Evolutionary conservation across 306 rosid genomes (phyloP).

Genomic region (Cotoneaster glaucophyllus): DNA sequence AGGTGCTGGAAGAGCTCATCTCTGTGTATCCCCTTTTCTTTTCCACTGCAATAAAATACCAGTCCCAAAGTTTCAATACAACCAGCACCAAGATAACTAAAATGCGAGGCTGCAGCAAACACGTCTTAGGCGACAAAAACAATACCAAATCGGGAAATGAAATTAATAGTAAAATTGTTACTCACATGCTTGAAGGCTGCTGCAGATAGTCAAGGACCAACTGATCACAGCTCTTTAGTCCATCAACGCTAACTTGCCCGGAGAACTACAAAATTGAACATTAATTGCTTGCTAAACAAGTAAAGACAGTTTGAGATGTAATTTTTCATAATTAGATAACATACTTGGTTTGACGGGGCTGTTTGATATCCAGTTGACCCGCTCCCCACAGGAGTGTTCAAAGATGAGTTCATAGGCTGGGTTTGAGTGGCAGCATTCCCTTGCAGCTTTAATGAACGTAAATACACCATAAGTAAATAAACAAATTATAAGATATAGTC

Average conservation of each 20-base stretch:
- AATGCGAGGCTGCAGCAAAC: background rate
- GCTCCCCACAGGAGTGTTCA: constrained; percentile 38
- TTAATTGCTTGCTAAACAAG: constrained; percentile 12
- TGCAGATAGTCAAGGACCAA: constrained; percentile 67
- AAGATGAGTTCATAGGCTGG: constrained; percentile 32
- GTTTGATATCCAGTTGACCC: constrained; percentile 42
- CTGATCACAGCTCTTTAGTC: constrained; percentile 53
- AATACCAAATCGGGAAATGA: background rate
- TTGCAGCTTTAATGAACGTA: constrained; percentile 29
- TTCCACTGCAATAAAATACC: constrained; percentile 42
- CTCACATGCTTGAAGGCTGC: constrained; percentile 79
- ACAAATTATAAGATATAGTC: background rate
- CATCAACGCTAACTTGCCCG: constrained; percentile 54
- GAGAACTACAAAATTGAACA: constrained; percentile 40
- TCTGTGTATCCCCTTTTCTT: constrained; percentile 65
- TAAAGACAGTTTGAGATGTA: background rate
- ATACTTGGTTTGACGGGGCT: constrained; percentile 46
- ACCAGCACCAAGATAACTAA: background rate
- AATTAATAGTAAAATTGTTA: constrained; percentile 3
- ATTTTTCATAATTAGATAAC: constrained; percentile 9
- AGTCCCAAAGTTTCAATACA: background rate
- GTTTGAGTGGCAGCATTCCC: constrained; percentile 38
- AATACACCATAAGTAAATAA: background rate
- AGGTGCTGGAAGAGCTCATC: constrained; percentile 66
- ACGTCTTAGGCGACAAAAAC: background rate